Percentiles rank a stretch among this genome's conserved stretches.
Evolutionary conservation across 192 early-diverging fungal genomes (phyloP).

Genomic region (Backusella tuberculispora): DNA sequence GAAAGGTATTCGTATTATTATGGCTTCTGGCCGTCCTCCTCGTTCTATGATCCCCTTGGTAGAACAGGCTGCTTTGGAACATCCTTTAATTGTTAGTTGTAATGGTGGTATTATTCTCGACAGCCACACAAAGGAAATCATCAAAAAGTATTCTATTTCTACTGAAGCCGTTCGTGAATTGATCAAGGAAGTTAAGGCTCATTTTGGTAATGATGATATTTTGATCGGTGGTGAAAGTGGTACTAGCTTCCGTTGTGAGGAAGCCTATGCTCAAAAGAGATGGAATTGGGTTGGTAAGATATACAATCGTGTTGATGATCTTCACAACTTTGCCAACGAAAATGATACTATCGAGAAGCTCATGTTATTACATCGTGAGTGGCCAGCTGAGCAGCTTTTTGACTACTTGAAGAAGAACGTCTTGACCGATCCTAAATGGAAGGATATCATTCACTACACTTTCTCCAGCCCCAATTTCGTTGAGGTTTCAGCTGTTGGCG

Average conservation of each 20-base stretch:
- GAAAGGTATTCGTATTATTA: constrained; percentile 25
- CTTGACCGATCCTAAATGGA: constrained; percentile 28
- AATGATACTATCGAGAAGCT: constrained; percentile 33
- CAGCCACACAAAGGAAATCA: background rate
- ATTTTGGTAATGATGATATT: constrained; percentile 18
- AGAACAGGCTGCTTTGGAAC: constrained; percentile 22
- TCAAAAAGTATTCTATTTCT: constrained; percentile 32
- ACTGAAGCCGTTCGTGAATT: constrained; percentile 9
- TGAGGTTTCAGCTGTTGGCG: constrained; percentile 49
- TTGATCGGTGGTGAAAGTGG: constrained; percentile 38
- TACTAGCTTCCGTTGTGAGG: constrained; percentile 30
- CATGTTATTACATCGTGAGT: constrained; percentile 23
- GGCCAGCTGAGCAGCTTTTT: constrained; percentile 20
- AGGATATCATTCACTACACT: constrained; percentile 29
- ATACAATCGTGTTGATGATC: constrained; percentile 20
- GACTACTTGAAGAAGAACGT: constrained; percentile 19
- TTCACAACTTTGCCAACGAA: constrained; percentile 12
- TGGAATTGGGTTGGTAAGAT: constrained; percentile 13
- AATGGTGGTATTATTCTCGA: constrained; percentile 38
- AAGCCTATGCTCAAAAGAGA: constrained; percentile 20
- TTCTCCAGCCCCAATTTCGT: constrained; percentile 44
- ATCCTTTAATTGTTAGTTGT: constrained; percentile 27
- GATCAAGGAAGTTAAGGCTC: constrained; percentile 16
- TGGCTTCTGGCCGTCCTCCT: constrained; percentile 38
- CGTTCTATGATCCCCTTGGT: constrained; percentile 33